phyloP scores from a whole-genome alignment of 495 filamentous ascomycete genomes.

The Tuber melanosporum region DNA sequence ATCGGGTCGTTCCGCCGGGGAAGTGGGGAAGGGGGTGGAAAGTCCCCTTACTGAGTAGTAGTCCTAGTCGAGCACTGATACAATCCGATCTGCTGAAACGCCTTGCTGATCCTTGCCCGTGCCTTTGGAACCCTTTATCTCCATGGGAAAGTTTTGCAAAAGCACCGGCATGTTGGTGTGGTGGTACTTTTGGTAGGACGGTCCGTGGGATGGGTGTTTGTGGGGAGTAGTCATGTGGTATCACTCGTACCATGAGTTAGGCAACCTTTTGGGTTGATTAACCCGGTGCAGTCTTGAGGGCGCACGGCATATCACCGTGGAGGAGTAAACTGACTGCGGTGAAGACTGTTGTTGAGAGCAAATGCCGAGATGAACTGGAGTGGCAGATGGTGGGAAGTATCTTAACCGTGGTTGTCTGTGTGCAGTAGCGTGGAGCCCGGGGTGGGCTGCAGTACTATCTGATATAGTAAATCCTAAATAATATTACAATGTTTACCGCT shows the following conservation, averaged over 20 bases:
- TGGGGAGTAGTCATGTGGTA: not conserved
- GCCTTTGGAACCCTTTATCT: not conserved
- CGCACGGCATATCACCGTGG: not conserved
- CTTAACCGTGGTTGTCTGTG: not conserved
- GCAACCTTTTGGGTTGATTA: not conserved
- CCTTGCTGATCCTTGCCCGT: not conserved
- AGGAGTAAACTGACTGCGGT: not conserved
- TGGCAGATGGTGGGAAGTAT: not conserved
- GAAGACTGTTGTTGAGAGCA: not conserved
- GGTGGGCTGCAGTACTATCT: not conserved
- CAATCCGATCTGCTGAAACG: not conserved
- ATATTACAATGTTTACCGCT: not conserved
- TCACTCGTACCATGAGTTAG: not conserved
- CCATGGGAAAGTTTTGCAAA: not conserved
- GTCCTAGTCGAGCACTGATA: not conserved
- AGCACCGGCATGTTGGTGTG: not conserved
- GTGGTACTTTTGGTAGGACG: not conserved
- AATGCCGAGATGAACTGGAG: not conserved
- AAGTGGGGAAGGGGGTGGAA: not conserved
- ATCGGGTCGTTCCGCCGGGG: not conserved
- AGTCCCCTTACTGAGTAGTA: not conserved
- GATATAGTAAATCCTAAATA: not conserved
- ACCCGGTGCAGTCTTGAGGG: not conserved
- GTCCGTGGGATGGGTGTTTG: not conserved
- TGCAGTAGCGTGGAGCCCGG: not conserved